Conservation (phyloP, 2,329 filamentous ascomycete genomes). For the Fusarium papillatum region DNA sequence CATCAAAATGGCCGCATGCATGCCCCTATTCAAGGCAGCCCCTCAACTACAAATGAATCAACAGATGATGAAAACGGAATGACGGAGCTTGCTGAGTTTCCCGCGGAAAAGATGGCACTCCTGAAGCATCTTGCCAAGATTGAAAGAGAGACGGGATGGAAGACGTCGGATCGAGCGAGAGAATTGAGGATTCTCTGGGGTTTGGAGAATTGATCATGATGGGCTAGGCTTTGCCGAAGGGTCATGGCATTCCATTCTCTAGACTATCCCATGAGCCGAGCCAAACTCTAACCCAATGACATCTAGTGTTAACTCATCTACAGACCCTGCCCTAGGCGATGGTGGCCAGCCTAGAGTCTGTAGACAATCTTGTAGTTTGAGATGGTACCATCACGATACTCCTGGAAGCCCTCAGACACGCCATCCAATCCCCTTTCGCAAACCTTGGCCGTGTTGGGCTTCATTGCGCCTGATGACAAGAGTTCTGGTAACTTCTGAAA, state of each 20-base stretch:
- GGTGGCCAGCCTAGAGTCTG: slow-evolving; percentile 18
- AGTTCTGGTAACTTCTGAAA: slow-evolving; percentile 52
- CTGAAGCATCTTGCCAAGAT: background rate
- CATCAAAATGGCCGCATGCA: background rate
- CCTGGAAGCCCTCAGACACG: slow-evolving; percentile 52
- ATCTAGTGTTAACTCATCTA: background rate
- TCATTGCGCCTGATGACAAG: slow-evolving; percentile 50
- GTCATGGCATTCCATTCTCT: background rate
- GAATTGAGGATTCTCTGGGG: background rate
- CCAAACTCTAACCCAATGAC: background rate
- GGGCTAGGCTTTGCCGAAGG: background rate
- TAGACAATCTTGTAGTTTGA: slow-evolving; percentile 57
- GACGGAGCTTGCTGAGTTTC: background rate
- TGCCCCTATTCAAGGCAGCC: background rate
- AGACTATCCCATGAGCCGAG: background rate
- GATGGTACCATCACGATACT: slow-evolving; percentile 54
- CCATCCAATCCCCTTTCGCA: slow-evolving; percentile 47
- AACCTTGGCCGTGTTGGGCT: slow-evolving; percentile 49
- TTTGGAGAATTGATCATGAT: background rate
- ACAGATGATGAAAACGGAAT: background rate
- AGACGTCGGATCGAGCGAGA: background rate
- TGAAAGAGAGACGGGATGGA: background rate
- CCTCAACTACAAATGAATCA: background rate
- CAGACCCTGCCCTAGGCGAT: background rate
- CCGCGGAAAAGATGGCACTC: background rate